A percentile compares a stretch with the other conserved stretches of the same genome.
These are phyloP conservation scores for Erucastrum elatum DNA, from an alignment of 345 rosid species.

Conservation along the genomic window DNA sequence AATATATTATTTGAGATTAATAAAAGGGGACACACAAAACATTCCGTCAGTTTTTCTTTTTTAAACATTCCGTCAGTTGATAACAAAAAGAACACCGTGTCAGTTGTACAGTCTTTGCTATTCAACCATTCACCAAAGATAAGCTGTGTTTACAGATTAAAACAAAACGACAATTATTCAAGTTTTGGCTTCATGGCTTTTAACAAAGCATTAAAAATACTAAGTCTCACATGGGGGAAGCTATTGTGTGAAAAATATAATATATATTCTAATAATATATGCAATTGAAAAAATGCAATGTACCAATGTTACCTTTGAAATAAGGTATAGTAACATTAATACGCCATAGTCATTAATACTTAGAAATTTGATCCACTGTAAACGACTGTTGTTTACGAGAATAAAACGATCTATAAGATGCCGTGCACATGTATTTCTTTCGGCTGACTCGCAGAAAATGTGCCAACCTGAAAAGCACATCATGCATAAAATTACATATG, in stretches of 20 bases:
- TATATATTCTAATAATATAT: background rate
- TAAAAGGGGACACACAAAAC: slow-evolving; percentile 3
- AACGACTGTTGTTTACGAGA: background rate
- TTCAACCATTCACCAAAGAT: background rate
- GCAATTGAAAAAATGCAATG: background rate
- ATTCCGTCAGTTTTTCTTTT: slow-evolving; percentile 13
- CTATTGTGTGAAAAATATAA: background rate
- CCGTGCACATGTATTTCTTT: background rate
- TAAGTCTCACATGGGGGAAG: background rate
- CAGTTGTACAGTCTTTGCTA: slow-evolving; percentile 10
- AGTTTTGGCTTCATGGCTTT: background rate
- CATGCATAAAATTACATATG: slow-evolving; percentile 8
- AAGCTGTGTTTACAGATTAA: slow-evolving; percentile 19
- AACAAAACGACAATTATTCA: background rate
- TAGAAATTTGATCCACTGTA: background rate
- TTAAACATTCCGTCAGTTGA: slow-evolving; percentile 25
- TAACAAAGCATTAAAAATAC: background rate
- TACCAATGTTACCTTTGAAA: background rate
- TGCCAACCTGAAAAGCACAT: background rate
- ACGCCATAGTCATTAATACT: background rate
- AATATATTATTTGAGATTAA: background rate
- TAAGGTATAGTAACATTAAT: background rate
- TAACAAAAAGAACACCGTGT: slow-evolving; percentile 15
- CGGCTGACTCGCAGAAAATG: background rate
- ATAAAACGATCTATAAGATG: background rate